Conservation (phyloP, 1,284 basidiomycete genomes). For the Mixia osmundae region DNA sequence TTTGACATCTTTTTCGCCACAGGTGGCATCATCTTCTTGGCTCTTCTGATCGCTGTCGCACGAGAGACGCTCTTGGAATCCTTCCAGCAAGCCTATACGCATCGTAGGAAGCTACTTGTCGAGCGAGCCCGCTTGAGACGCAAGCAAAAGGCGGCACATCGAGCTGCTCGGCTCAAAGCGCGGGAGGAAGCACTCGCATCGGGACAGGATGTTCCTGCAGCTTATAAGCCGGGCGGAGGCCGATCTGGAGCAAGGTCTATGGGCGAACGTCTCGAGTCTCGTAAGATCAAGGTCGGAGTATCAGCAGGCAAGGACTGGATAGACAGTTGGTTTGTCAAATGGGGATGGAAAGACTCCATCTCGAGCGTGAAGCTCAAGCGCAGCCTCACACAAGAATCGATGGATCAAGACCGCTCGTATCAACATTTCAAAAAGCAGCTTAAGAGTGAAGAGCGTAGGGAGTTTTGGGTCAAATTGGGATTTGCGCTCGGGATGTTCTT, state of each 20-base stretch:
- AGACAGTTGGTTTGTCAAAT: not conserved
- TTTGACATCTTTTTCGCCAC: constrained; percentile 18
- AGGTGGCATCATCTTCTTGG: constrained; percentile 22
- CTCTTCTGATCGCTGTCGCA: constrained; percentile 38
- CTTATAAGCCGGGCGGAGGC: too few species aligned
- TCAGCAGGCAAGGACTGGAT: not conserved
- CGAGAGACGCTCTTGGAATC: constrained; percentile 45
- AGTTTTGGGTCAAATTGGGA: not conserved
- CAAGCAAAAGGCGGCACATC: too few species aligned
- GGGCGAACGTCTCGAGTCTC: not conserved
- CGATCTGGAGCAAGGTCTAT: not conserved
- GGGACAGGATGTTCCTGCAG: too few species aligned
- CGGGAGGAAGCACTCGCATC: too few species aligned
- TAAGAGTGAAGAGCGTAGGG: not conserved
- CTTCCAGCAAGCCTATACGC: constrained; percentile 17
- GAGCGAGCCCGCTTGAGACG: constrained; percentile 5
- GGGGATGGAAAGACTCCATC: too few species aligned
- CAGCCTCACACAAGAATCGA: too few species aligned
- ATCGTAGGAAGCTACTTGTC: constrained; percentile 27
- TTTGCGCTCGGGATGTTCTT: not conserved
- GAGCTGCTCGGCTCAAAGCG: too few species aligned
- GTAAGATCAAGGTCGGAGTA: not conserved
- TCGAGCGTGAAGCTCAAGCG: too few species aligned
- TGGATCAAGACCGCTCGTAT: not conserved
- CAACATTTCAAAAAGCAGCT: not conserved